These are phyloP conservation scores for Mycena citricolor DNA, from an alignment of 1,284 basidiomycete species.

Conservation along the genomic window DNA sequence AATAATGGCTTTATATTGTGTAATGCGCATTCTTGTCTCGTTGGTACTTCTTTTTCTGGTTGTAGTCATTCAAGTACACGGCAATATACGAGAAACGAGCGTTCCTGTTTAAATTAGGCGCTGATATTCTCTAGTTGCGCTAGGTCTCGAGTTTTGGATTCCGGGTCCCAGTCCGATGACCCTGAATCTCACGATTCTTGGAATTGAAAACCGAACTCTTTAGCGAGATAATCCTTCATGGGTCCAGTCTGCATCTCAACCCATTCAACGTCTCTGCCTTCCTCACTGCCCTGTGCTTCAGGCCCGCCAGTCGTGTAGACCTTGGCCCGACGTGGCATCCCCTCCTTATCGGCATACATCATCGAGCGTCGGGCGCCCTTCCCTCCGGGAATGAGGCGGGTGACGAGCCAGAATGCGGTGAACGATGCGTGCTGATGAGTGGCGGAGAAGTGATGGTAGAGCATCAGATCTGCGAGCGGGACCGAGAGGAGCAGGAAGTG, in stretches of 20 bases:
- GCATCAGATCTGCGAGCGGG: conserved; percentile 19
- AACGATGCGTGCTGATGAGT: conserved; percentile 21
- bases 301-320: conserved; percentile 21
- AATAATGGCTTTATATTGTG: too few species aligned
- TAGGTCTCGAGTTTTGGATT: too few species aligned
- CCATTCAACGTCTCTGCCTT: conserved; percentile 15
- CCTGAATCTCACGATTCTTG: too few species aligned
- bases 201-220: conserved; percentile 21
- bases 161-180: too few species aligned
- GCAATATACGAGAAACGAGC: too few species aligned
- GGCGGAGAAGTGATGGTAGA: conserved; percentile 21
- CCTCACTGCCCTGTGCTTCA: conserved; percentile 3
- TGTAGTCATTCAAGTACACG: too few species aligned
- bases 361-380: conserved; percentile 19
- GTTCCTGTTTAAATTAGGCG: too few species aligned
- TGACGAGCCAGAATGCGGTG: conserved; percentile 21
- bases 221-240: conserved; percentile 16
- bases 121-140: too few species aligned
- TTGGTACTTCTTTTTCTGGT: too few species aligned
- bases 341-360: conserved; percentile 17
- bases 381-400: conserved; percentile 18
- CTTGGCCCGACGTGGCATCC: conserved; percentile 10
- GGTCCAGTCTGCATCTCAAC: conserved; percentile 21
- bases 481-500: conserved; percentile 22
- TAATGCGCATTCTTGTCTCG: too few species aligned